Evolutionary conservation across 176 grass and related monocot genomes (phyloP), one percentile per base, ranked within the genome.

Genomic region (Oropetium thomaeum): DNA sequence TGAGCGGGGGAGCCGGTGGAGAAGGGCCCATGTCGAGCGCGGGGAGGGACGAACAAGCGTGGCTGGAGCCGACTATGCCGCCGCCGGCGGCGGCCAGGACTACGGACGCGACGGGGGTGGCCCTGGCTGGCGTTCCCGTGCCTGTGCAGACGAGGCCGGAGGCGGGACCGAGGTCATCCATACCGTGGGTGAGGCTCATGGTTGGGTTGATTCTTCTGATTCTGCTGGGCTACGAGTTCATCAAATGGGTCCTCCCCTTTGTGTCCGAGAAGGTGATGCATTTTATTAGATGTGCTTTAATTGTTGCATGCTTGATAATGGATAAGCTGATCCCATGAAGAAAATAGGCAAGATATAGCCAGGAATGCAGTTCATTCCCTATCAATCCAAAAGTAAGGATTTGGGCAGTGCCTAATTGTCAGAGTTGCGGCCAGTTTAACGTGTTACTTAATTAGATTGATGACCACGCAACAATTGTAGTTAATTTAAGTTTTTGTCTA

Each of bases 191-290:
- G 28, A 95, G 85, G 74, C 8, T 86, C 7, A n/a, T 88, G 33
- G 33, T 74, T 40, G 62, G 67, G 32, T 85, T 77, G 60, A 14
- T 90, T 51, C 23, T 92, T 22, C 41, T 81, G 31, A 23, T 67
- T 55, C 22, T 79, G 54, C 20, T 92, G 54, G 69, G 71, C 49
- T 99, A 73, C 77, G 52, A 59, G 16, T 87, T 90, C 59, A 49
- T 92, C 67, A 90, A 86, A 78, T 95, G 87, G 89, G 96, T 89
- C 14, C n/a, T 99, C 9, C 91, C 96, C 37, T 79, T 95, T 76
- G n/a, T 87, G 19, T 99, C 93, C 52, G 71, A 99, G 40, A 99
- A 99, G 96, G 96, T 98, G 59, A 76, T 63, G 12, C 2, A 10
- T 10, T 48, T n/a, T 0, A 6, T 34, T 29, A 1, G n/a, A n/a